Percentiles rank a stretch among this genome's conserved stretches.
These are phyloP conservation scores for Epichloe coenophiala DNA, from an alignment of 2,329 filamentous ascomycete genomes.

Conservation along the genomic window DNA sequence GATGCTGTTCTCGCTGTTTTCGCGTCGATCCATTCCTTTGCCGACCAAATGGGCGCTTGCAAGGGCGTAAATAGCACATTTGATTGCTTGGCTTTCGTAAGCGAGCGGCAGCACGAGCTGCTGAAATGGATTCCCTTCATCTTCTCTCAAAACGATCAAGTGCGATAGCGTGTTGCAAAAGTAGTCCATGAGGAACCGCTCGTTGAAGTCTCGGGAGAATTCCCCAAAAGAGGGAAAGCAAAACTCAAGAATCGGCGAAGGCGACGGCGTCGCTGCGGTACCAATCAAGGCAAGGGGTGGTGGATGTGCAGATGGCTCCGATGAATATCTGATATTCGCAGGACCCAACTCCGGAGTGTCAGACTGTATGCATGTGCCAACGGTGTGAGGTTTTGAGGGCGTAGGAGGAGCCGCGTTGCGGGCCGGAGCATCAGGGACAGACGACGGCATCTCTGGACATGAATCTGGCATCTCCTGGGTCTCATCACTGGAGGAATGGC, in stretches of 20 bases:
- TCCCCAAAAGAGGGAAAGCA: slow-evolving; percentile 39
- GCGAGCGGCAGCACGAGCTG: slow-evolving; percentile 49
- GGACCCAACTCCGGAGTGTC: slow-evolving; percentile 2
- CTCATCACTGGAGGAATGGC: neutral
- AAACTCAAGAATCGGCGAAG: slow-evolving; percentile 34
- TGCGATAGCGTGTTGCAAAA: slow-evolving; percentile 52
- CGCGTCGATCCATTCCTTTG: slow-evolving; percentile 32
- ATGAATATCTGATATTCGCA: too few species aligned
- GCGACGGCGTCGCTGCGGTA: slow-evolving; percentile 10
- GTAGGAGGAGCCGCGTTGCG: neutral
- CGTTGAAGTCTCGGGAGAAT: slow-evolving; percentile 39
- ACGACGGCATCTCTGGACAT: neutral
- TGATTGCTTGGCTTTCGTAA: slow-evolving; percentile 43
- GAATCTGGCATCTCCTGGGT: neutral
- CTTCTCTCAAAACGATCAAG: slow-evolving; percentile 51
- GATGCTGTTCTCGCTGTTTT: slow-evolving; percentile 36
- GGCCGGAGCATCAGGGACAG: neutral
- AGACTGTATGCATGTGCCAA: slow-evolving; percentile 10
- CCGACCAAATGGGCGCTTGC: slow-evolving; percentile 74
- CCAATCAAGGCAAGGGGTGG: slow-evolving; percentile 16
- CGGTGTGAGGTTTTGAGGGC: slow-evolving; percentile 3
- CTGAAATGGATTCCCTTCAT: slow-evolving; percentile 49
- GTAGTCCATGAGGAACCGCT: slow-evolving; percentile 44
- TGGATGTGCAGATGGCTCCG: slow-evolving; percentile 10
- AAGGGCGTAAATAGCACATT: slow-evolving; percentile 74